Conservation (phyloP, 2,329 filamentous ascomycete species). For the Trichoderma sp. region DNA sequence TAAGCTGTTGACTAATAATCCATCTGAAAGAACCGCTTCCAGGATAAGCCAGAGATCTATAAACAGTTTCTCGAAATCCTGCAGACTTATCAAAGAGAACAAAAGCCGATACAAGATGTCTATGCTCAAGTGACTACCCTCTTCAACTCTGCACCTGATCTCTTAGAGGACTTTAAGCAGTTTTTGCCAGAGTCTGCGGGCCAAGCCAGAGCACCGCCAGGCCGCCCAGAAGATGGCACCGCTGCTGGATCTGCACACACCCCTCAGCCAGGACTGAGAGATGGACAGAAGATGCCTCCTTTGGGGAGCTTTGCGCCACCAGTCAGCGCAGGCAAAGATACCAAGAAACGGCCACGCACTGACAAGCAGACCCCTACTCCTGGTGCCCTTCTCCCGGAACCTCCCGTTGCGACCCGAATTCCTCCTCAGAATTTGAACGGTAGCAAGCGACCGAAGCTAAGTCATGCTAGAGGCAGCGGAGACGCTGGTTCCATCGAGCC, state of each 20-base stretch:
- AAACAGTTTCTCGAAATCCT: conserved; percentile 98
- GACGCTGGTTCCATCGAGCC: conserved; percentile 73
- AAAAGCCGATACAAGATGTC: conserved; percentile 97
- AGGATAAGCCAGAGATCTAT: conserved; percentile 96
- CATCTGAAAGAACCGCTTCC: conserved; percentile 79
- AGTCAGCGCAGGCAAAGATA: conserved; percentile 80
- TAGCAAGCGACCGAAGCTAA: conserved; percentile 72
- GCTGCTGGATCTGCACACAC: conserved; percentile 53
- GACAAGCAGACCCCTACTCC: conserved; percentile 56
- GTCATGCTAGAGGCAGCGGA: conserved; percentile 63
- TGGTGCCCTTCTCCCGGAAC: conserved; percentile 48
- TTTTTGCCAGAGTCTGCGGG: conserved; percentile 85
- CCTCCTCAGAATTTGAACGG: conserved; percentile 40
- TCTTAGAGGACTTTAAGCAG: conserved; percentile 97
- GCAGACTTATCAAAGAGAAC: conserved; percentile 96
- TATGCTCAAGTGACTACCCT: conserved; percentile 95
- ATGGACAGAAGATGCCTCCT: conserved; percentile 82
- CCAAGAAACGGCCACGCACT: conserved; percentile 77
- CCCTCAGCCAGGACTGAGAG: conserved; percentile 55
- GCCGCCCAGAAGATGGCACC: conserved; percentile 58
- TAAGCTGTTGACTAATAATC: conserved; percentile 24
- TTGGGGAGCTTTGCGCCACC: conserved; percentile 91
- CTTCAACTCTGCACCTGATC: conserved; percentile 89
- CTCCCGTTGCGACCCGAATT: conserved; percentile 41
- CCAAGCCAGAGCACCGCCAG: conserved; percentile 53